These are phyloP conservation scores for Melaleuca quinquenervia DNA, from an alignment of 345 rosid species.

Conservation along the genomic window DNA sequence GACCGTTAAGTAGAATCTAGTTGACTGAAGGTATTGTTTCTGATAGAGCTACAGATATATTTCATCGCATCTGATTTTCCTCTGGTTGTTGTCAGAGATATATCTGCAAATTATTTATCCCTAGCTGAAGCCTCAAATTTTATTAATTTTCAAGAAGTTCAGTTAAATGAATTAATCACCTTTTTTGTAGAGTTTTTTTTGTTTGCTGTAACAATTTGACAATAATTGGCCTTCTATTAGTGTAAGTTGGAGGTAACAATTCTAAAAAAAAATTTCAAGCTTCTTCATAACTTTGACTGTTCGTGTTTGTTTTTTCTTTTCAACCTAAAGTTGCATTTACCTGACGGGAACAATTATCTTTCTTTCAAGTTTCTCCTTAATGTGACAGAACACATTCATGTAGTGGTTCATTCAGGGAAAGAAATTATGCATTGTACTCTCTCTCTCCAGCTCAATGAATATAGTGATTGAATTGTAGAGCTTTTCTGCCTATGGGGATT, in stretches of 20 bases:
- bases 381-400: background rate
- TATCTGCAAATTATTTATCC: background rate
- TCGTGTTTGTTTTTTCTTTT: background rate
- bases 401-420: background rate
- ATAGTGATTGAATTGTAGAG: slow-evolving; percentile 20
- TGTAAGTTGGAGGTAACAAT: background rate
- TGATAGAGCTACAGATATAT: background rate
- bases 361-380: background rate
- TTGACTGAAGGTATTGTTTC: background rate
- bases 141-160: background rate
- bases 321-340: background rate
- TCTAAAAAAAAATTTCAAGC: background rate
- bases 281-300: background rate
- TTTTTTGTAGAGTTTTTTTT: background rate
- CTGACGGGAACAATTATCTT: background rate
- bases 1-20: background rate
- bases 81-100: background rate
- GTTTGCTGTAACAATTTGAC: background rate
- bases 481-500: slow-evolving; percentile 57
- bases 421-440: background rate
- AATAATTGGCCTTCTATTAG: background rate
- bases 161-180: background rate
- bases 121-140: background rate
- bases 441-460: background rate
- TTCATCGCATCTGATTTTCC: background rate